Conservation (phyloP, 768 basidiomycete species). For the Rhizopogon rudus region DNA sequence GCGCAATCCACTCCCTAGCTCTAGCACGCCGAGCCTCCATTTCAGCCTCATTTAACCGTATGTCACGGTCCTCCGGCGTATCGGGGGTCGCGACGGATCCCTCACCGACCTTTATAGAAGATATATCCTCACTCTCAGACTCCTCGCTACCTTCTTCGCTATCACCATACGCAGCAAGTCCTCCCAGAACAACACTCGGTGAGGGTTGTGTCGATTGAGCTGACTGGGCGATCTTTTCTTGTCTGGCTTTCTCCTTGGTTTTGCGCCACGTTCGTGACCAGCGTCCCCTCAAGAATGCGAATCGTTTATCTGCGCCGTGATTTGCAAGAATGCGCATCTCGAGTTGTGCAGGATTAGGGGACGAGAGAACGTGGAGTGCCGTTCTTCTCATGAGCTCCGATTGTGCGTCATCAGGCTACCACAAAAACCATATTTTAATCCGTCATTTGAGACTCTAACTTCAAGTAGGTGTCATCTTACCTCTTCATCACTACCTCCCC, state of each 20-base stretch:
- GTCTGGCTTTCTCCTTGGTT: slow-evolving; percentile 44
- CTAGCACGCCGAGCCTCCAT: slow-evolving; percentile 49
- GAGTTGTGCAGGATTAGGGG: slow-evolving; percentile 75
- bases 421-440: background rate
- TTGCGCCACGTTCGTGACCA: slow-evolving; percentile 64
- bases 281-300: slow-evolving; percentile 77
- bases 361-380: slow-evolving; percentile 58
- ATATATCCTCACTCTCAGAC: background rate
- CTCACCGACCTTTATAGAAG: background rate
- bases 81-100: background rate
- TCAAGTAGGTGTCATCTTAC: slow-evolving; percentile 25
- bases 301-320: slow-evolving; percentile 70
- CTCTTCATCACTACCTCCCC: slow-evolving; percentile 73
- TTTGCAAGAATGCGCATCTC: slow-evolving; percentile 90
- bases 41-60: slow-evolving; percentile 19
- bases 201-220: slow-evolving; percentile 9
- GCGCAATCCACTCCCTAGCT: slow-evolving; percentile 55
- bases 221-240: slow-evolving; percentile 18
- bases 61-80: background rate
- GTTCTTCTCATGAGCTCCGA: slow-evolving; percentile 71
- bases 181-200: slow-evolving; percentile 34
- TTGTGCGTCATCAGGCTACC: slow-evolving; percentile 56
- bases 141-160: slow-evolving; percentile 39
- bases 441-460: background rate
- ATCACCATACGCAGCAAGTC: slow-evolving; percentile 55